Conservation (phyloP, 257 asterid genomes). For the Forsythia viridissima region DNA sequence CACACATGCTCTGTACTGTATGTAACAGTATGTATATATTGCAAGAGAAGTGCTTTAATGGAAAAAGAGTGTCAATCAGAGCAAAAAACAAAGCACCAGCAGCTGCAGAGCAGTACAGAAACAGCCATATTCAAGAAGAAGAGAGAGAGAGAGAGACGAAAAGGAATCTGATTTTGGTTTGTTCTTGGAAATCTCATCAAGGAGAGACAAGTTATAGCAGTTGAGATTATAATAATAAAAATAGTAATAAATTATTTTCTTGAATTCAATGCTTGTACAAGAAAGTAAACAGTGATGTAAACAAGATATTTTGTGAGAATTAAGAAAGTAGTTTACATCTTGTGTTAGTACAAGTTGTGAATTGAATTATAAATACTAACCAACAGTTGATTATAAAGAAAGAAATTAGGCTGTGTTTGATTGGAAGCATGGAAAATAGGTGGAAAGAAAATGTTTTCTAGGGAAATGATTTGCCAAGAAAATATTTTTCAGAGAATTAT, state of each 20-base stretch:
- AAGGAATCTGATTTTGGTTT: constrained; percentile 55
- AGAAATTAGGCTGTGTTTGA: too few relatives aligned
- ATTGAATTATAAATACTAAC: constrained; percentile 7
- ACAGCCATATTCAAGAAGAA: constrained; percentile 36
- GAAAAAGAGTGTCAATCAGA: constrained; percentile 41
- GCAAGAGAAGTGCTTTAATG: constrained; percentile 31
- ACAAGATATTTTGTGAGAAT: neutral
- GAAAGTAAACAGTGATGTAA: constrained; percentile 8
- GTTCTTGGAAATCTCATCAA: constrained; percentile 33
- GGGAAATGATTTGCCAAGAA: too few relatives aligned
- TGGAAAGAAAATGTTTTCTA: too few relatives aligned
- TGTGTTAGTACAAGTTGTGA: constrained; percentile 21
- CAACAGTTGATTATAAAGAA: neutral
- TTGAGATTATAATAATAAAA: neutral
- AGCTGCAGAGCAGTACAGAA: constrained; percentile 19
- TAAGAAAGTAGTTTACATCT: constrained; percentile 12
- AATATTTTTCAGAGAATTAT: too few relatives aligned
- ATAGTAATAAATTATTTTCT: neutral
- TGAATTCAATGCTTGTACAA: neutral
- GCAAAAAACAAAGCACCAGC: constrained; percentile 33
- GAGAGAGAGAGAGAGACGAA: constrained; percentile 31
- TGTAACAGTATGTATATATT: constrained; percentile 15
- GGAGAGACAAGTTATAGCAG: constrained; percentile 22
- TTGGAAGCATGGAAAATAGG: too few relatives aligned
- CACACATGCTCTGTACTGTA: constrained; percentile 1